Evolutionary conservation across 2,329 filamentous ascomycete genomes (phyloP).

Genomic region (Talaromyces sp.): DNA sequence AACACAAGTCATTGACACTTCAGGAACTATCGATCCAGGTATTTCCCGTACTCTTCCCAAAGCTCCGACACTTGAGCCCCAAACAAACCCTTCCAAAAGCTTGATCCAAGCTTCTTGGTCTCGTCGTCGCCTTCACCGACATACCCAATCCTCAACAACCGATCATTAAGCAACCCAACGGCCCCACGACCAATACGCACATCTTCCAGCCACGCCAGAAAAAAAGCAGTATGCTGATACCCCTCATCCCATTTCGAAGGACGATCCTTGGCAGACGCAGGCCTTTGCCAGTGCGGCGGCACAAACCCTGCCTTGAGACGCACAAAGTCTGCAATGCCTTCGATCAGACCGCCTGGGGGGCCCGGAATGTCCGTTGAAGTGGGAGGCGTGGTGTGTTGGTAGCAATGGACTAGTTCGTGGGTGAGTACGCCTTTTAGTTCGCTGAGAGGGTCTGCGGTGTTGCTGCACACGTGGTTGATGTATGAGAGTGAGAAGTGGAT

Average conservation of each 20-base stretch:
- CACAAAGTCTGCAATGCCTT: slow-evolving; percentile 92
- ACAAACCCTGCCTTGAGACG: slow-evolving; percentile 65
- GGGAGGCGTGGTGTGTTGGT: slow-evolving; percentile 64
- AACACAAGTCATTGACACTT: background rate
- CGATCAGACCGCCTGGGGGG: slow-evolving; percentile 69
- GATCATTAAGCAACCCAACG: slow-evolving; percentile 52
- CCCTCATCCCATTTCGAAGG: slow-evolving; percentile 74
- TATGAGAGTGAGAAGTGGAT: slow-evolving; percentile 82
- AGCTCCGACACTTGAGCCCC: slow-evolving; percentile 61
- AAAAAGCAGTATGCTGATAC: slow-evolving; percentile 88
- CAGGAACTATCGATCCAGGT: slow-evolving; percentile 31
- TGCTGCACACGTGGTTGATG: slow-evolving; percentile 41
- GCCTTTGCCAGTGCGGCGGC: slow-evolving; percentile 75
- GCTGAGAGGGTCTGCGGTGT: slow-evolving; percentile 23
- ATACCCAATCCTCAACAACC: slow-evolving; percentile 31
- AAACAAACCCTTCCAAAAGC: slow-evolving; percentile 48
- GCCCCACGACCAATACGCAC: slow-evolving; percentile 61
- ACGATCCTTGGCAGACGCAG: slow-evolving; percentile 38
- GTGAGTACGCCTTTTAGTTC: slow-evolving; percentile 80
- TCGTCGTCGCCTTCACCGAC: slow-evolving; percentile 16
- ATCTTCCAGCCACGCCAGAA: slow-evolving; percentile 76
- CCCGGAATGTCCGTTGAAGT: slow-evolving; percentile 27
- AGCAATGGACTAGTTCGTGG: slow-evolving; percentile 94
- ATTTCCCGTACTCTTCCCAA: slow-evolving; percentile 65
- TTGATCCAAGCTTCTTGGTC: slow-evolving; percentile 1